A percentile compares a stretch with the other conserved stretches of the same genome.
phyloP scores from a whole-genome alignment of 495 filamentous ascomycete genomes.

The Lasiosphaeria ovina region DNA sequence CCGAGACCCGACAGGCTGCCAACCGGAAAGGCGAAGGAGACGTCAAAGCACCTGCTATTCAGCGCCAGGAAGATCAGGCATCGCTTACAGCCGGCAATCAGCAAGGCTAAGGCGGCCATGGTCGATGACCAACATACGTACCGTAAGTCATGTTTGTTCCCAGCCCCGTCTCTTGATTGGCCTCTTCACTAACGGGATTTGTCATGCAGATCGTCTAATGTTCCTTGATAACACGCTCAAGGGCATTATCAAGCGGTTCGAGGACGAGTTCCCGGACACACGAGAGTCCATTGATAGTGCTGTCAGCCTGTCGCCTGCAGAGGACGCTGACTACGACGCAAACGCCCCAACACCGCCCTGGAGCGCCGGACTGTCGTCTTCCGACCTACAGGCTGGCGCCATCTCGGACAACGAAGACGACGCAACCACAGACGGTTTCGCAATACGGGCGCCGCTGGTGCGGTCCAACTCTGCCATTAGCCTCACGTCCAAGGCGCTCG shows the following conservation, averaged over 20 bases:
- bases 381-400: constrained; percentile 3
- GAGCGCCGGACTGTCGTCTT: neutral
- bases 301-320: constrained; percentile 22
- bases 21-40: constrained; percentile 74
- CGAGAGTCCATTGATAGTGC: constrained; percentile 38
- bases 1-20: constrained; percentile 15
- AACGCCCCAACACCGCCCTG: constrained; percentile 13
- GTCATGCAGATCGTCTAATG: constrained; percentile 64
- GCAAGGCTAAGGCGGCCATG: constrained; percentile 59
- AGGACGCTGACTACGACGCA: constrained; percentile 26
- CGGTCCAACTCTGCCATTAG: constrained; percentile 77
- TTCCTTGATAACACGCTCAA: constrained; percentile 89
- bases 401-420: constrained; percentile 37
- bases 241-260: constrained; percentile 90
- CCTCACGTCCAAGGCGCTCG: constrained; percentile 72
- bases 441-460: constrained; percentile 47
- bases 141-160: constrained; percentile 53
- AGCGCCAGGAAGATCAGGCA: constrained; percentile 84
- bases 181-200: constrained; percentile 24
- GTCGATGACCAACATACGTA: constrained; percentile 64
- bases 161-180: neutral
- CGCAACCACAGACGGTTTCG: constrained; percentile 36
- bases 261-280: constrained; percentile 92
- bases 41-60: constrained; percentile 82
- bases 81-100: constrained; percentile 79